These are phyloP conservation scores for Solanum commersonii DNA, from an alignment of 257 asterid species.

Conservation along the genomic window DNA sequence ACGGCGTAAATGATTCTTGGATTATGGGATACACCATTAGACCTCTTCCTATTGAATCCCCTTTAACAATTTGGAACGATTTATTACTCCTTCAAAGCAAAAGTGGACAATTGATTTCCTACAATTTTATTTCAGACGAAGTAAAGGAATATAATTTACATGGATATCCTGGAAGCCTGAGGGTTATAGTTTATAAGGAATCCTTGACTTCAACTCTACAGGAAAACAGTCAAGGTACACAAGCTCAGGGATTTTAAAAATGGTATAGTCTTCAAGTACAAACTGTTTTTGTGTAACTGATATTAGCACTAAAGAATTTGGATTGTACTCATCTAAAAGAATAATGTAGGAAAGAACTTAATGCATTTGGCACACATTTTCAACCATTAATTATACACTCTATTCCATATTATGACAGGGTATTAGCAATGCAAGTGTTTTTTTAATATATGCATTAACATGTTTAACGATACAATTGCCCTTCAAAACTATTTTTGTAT, in stretches of 20 bases:
- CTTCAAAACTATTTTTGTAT: too few relatives aligned
- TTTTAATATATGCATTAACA: too few relatives aligned
- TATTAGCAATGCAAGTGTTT: too few relatives aligned
- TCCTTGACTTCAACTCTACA: background rate
- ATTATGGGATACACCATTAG: background rate
- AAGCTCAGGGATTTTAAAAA: background rate
- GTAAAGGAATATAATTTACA: background rate
- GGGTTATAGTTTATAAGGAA: background rate
- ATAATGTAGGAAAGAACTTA: too few relatives aligned
- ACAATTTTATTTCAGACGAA: background rate
- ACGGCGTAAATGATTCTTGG: background rate
- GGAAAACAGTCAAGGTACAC: background rate
- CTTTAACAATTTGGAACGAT: background rate
- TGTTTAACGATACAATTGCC: too few relatives aligned
- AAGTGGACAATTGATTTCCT: background rate
- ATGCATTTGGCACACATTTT: too few relatives aligned
- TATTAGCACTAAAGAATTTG: fast-evolving
- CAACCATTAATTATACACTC: too few relatives aligned
- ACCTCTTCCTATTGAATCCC: background rate
- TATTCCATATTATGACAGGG: too few relatives aligned
- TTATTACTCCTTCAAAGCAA: background rate
- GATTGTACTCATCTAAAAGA: too few relatives aligned
- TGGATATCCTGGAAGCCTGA: background rate
- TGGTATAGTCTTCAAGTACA: background rate
- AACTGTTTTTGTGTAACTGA: too few relatives aligned